Evolutionary conservation across 2,329 filamentous ascomycete genomes (phyloP).

Genomic region (Colletotrichum sp.): DNA sequence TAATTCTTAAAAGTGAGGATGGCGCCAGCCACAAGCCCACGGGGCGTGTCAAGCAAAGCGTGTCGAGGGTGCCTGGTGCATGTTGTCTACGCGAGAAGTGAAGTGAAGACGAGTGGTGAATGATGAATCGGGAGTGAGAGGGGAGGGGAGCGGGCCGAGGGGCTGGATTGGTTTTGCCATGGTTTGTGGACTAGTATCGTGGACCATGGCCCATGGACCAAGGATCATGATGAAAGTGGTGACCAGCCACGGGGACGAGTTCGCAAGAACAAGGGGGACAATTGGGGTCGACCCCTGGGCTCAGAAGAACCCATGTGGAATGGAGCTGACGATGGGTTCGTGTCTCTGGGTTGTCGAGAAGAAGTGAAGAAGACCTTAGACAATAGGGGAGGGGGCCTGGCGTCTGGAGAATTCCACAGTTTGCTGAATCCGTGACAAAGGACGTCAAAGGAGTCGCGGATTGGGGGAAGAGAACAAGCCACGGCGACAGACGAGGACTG

Average conservation of each 20-base stretch:
- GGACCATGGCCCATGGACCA: neutral
- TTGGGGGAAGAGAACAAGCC: neutral
- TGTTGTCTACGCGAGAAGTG: neutral
- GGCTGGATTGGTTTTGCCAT: constrained; percentile 9
- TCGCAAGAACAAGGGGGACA: constrained; percentile 6
- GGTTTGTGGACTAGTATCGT: neutral
- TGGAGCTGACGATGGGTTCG: neutral
- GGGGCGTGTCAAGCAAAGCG: neutral
- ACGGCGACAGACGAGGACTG: neutral
- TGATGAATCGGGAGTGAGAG: neutral
- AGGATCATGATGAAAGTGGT: neutral
- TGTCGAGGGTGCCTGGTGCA: neutral
- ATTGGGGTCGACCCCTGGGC: neutral
- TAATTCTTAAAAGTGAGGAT: neutral
- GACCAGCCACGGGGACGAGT: neutral
- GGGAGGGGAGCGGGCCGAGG: neutral
- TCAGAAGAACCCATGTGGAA: neutral
- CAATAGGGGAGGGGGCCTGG: neutral
- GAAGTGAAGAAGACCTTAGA: too few species aligned
- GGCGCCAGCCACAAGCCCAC: neutral
- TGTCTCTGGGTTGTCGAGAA: neutral
- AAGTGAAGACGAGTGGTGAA: neutral
- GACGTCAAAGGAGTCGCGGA: neutral
- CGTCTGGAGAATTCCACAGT: neutral
- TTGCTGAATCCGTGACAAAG: neutral